These are phyloP conservation scores for Fibroporia radiculosa DNA, from an alignment of 768 basidiomycete species.

Conservation along the genomic window DNA sequence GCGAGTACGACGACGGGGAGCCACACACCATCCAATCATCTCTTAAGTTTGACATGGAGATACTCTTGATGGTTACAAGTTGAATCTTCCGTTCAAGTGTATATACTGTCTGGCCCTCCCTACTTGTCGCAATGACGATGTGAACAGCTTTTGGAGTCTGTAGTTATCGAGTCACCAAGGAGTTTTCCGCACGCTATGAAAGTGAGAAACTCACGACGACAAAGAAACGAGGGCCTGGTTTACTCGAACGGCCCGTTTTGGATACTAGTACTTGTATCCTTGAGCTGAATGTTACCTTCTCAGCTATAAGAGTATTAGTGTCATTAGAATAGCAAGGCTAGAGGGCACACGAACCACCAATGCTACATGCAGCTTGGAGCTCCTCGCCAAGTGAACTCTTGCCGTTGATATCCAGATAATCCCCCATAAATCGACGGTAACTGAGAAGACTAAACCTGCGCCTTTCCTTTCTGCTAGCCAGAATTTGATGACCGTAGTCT, in stretches of 20 bases:
- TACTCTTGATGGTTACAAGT: slow-evolving; percentile 77
- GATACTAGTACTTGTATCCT: slow-evolving; percentile 78
- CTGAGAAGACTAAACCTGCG: slow-evolving; percentile 89
- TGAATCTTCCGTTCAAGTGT: slow-evolving; percentile 83
- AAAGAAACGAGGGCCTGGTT: slow-evolving; percentile 84
- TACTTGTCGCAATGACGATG: slow-evolving; percentile 54
- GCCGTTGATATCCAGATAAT: slow-evolving; percentile 89
- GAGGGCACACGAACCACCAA: slow-evolving; percentile 49
- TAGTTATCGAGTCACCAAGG: not conserved
- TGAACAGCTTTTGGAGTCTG: slow-evolving; percentile 85
- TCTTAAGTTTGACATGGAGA: slow-evolving; percentile 80
- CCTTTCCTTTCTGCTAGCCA: slow-evolving; percentile 89
- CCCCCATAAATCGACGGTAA: slow-evolving; percentile 91
- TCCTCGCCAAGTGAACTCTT: slow-evolving; percentile 72
- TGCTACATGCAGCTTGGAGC: slow-evolving; percentile 60
- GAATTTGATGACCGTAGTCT: slow-evolving; percentile 91
- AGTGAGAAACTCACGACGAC: slow-evolving; percentile 58
- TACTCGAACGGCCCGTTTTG: slow-evolving; percentile 81
- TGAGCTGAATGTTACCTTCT: slow-evolving; percentile 79
- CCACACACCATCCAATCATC: slow-evolving; percentile 92
- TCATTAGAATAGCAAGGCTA: not conserved
- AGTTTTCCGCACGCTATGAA: not conserved
- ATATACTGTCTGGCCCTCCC: slow-evolving; percentile 52
- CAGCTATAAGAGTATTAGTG: slow-evolving; percentile 35
- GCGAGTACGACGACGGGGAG: too few relatives aligned